Evolutionary conservation across 2,329 filamentous ascomycete genomes (phyloP).

Genomic region (Domatiomyces catenatus): DNA sequence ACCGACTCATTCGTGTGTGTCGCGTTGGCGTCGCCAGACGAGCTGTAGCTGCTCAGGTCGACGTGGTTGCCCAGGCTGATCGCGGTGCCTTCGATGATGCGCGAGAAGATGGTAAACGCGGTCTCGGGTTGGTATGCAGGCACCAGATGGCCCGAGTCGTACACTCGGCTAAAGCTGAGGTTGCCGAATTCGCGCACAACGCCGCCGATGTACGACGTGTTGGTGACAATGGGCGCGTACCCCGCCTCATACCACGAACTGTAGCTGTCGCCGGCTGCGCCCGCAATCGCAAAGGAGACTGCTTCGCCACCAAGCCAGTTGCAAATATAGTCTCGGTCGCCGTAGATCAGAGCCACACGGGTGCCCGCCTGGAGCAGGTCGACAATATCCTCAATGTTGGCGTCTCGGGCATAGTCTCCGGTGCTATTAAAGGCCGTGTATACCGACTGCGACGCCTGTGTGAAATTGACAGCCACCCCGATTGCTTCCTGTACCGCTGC

Average conservation of each 20-base stretch:
- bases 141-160: conserved; percentile 38
- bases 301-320: conserved; percentile 34
- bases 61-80: conserved; percentile 35
- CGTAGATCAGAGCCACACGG: conserved; percentile 32
- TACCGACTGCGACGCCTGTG: conserved; percentile 21
- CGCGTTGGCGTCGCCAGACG: conserved; percentile 42
- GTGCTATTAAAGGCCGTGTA: conserved; percentile 17
- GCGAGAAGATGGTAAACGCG: conserved; percentile 37
- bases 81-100: conserved; percentile 36
- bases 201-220: conserved; percentile 34
- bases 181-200: conserved; percentile 24
- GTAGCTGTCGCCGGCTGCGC: conserved; percentile 14
- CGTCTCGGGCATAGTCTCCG: conserved; percentile 18
- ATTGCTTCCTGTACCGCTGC: conserved; percentile 40
- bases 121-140: conserved; percentile 39
- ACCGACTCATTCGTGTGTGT: conserved; percentile 41
- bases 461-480: conserved; percentile 35
- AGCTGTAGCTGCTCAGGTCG: conserved; percentile 39
- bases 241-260: conserved; percentile 24
- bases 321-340: conserved; percentile 21
- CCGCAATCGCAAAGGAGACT: conserved; percentile 30
- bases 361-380: conserved; percentile 24
- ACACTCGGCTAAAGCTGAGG: conserved; percentile 36
- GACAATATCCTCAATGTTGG: conserved; percentile 18
- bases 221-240: conserved; percentile 35